Conservation (phyloP, 2,329 filamentous ascomycete genomes). For the Elsinoe batatas region DNA sequence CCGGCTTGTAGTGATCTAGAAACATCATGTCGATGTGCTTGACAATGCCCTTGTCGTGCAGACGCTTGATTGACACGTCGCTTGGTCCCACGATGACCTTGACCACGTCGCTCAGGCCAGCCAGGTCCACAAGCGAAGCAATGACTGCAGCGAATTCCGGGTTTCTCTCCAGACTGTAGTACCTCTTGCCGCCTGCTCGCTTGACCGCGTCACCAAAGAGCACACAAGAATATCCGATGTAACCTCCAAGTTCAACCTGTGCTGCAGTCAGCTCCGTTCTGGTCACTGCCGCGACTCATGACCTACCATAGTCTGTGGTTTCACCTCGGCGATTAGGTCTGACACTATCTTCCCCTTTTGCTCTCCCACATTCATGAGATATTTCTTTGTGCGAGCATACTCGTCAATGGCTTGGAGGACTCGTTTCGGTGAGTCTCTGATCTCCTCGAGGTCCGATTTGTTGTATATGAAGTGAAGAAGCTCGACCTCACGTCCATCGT, state of each 20-base stretch:
- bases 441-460: slow-evolving; percentile 50
- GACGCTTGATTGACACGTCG: slow-evolving; percentile 52
- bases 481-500: slow-evolving; percentile 66
- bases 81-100: slow-evolving; percentile 61
- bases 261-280: slow-evolving; percentile 18
- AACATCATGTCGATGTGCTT: slow-evolving; percentile 62
- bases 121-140: slow-evolving; percentile 58
- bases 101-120: slow-evolving; percentile 61
- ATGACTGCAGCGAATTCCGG: slow-evolving; percentile 65
- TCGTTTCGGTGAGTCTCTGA: slow-evolving; percentile 53
- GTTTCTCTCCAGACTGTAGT: slow-evolving; percentile 64
- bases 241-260: slow-evolving; percentile 65
- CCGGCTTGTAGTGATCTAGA: slow-evolving; percentile 70
- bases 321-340: slow-evolving; percentile 55
- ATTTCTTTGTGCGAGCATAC: slow-evolving; percentile 54
- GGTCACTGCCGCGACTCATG: neutral
- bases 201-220: slow-evolving; percentile 60
- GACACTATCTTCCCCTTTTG: slow-evolving; percentile 63
- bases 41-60: slow-evolving; percentile 46
- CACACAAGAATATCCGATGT: slow-evolving; percentile 72
- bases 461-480: slow-evolving; percentile 60
- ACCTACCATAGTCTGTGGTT: slow-evolving; percentile 54
- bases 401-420: slow-evolving; percentile 63
- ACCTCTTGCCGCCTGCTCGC: slow-evolving; percentile 52
- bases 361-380: slow-evolving; percentile 71